Evolutionary conservation across 1,284 basidiomycete genomes (phyloP).

Genomic region (Afroboletus lepidellus): DNA sequence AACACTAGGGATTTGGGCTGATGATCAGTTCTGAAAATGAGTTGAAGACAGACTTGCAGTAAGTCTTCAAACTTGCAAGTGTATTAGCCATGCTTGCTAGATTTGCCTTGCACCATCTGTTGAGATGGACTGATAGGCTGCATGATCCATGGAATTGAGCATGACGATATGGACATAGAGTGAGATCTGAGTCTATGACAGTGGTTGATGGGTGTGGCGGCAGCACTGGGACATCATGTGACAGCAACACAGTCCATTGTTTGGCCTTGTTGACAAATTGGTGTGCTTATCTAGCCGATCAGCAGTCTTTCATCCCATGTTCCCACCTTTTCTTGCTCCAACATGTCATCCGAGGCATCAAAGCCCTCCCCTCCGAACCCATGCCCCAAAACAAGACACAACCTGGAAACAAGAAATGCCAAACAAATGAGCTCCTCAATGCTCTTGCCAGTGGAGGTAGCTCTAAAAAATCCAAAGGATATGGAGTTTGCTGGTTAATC

Average conservation of each 20-base stretch:
- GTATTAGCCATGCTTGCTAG: not conserved
- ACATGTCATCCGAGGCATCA: not conserved
- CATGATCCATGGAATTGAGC: not conserved
- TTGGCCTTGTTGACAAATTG: not conserved
- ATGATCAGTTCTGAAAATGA: not conserved
- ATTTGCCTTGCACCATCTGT: not conserved
- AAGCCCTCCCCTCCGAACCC: not conserved
- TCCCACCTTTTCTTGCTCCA: not conserved
- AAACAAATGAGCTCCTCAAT: not conserved
- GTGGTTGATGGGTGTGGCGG: too few relatives aligned
- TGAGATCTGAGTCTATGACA: not conserved
- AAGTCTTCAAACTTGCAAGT: too few relatives aligned
- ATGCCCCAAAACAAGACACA: too few relatives aligned
- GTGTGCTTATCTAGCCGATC: not conserved
- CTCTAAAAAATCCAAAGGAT: not conserved
- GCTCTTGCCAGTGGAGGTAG: not conserved
- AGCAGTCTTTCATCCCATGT: not conserved
- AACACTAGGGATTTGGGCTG: constrained; percentile 16
- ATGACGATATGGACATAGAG: not conserved
- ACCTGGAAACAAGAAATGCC: not conserved
- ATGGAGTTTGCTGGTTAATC: not conserved
- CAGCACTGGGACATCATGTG: not conserved
- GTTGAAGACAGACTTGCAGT: too few relatives aligned
- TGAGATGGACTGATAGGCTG: not conserved
- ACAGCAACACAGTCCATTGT: not conserved